These are phyloP conservation scores for Trypanosoma mega DNA, from an alignment of 208 protist species.

Conservation along the genomic window DNA sequence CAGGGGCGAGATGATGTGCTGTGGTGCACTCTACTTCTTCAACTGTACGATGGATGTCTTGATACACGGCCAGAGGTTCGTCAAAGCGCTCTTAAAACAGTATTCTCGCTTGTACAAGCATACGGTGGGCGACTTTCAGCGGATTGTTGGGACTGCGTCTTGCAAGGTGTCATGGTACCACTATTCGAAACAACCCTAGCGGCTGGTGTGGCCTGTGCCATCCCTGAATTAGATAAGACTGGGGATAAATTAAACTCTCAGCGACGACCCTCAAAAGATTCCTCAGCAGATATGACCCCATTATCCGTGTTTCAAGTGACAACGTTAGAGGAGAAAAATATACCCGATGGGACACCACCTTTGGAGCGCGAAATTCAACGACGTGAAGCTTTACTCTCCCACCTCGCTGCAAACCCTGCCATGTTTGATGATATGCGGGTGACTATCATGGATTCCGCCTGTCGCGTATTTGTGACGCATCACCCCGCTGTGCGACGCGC, in stretches of 20 bases:
- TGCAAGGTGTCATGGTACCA: constrained; percentile 46
- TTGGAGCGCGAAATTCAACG: no score
- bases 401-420: constrained; percentile 29
- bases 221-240: background rate
- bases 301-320: no score
- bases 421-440: constrained; percentile 60
- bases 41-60: constrained; percentile 47
- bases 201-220: constrained; percentile 31
- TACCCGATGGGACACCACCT: no score
- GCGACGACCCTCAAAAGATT: no score
- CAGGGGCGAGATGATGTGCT: constrained; percentile 18
- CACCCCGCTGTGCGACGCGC: constrained; percentile 40
- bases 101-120: constrained; percentile 78
- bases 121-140: constrained; percentile 64
- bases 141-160: constrained; percentile 51
- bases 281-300: no score
- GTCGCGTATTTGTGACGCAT: constrained; percentile 53
- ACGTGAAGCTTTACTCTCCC: constrained; percentile 1
- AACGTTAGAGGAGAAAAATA: no score
- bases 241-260: no score
- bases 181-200: constrained; percentile 48
- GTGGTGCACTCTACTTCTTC: constrained; percentile 44
- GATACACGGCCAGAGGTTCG: constrained; percentile 75
- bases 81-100: constrained; percentile 76
- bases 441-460: constrained; percentile 51